Evolutionary conservation across 441 rosid genomes (phyloP), one percentile per base, ranked within the genome.

Genomic region (Gossypium laxum): DNA sequence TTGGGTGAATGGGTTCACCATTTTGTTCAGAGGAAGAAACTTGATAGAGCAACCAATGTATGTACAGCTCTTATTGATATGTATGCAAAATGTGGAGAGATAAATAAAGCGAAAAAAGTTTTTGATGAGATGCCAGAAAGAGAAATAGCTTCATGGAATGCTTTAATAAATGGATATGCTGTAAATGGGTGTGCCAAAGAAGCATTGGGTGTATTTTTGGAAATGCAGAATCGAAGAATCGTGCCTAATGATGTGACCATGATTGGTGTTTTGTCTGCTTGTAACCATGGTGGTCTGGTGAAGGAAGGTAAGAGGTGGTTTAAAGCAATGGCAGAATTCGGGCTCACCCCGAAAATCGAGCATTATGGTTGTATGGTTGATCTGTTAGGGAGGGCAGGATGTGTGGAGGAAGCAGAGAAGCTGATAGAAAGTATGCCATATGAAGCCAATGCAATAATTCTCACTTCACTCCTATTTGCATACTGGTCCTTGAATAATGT

Each of bases 321-420:
- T 71, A 51, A 69, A 56, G 75, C 74, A 72, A 85, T 86, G 84
- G 71, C 66, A 43, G 76, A 73, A 15, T 77, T 82, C 57, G 78
- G 80, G 7, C 70, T 86, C 48, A 72, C 15, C 64, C 82, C 81
- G 6, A 80, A 58, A 73, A 82, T 83, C 48, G 90, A 82, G 76
- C 90, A 86, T 47, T 85, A 85, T 30, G 88, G 90, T 6, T 85
- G 90, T 71, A 73, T 85, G 85, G 67, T 81, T 68, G 88, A 86
- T 79, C 69, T 85, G 51, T 62, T 85, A 69, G 87, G 90, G 5
- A 83, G 84, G 47, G 87, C 88, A 63, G 86, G 88, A 38, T 14
- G 12, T 11, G 38, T 83, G 68, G 77, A 82, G 12, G 87, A 82
- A 71, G 90, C 88, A 51, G 86, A 82, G 71, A 76, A 75, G 34